Evolutionary conservation across 257 asterid species (phyloP), one percentile per base, ranked within the genome.

Genomic region (Scutellaria baicalensis): DNA sequence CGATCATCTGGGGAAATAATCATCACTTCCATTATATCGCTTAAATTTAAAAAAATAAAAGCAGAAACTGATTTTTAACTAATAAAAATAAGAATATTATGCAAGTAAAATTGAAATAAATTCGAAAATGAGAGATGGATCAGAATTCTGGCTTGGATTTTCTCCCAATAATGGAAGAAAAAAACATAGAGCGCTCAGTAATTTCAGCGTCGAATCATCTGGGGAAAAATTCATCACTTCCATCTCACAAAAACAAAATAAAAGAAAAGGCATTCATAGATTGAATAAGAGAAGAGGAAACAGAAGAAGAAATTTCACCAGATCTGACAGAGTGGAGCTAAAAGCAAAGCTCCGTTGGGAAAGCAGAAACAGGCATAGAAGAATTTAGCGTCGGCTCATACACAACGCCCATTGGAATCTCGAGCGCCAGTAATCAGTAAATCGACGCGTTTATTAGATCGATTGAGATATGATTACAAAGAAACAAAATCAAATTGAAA

Each of bases 201-300:
- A 81, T 81, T 83, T 90, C 97, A 90, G 78, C 84, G 72, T 86
- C 97, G 97, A 80, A 66, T 90, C 97, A 88, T 83, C 88, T 88
- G 95, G 95, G 95, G 97, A 90, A 90, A 90, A 54, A 40, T 0
- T 76, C 73, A 88, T 90, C 96, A 84, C 73, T 21, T 84, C 95
- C 95, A 85, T 83, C 93, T 74, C 81, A 60, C 0, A 23, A n/a
- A n/a, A n/a, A n/a, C n/a, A n/a, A 27, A 40, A 31, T 0, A 0
- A 9, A 39, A 45, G 5, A 8, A 6, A 44, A 14, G 33, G 2
- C 1, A 21, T 0, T 4, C 0, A 16, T n/a, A 14, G 9, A n/a
- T n/a, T n/a, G n/a, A n/a, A n/a, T n/a, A n/a, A n/a, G 12, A 1
- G 17, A 8, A 17, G 31, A 23, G 6, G 1, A 63, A 5, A 31